Percentiles rank a stretch among this genome's conserved stretches.
Conservation (phyloP, 1,284 basidiomycete genomes). For the Pholiota adiposa region DNA sequence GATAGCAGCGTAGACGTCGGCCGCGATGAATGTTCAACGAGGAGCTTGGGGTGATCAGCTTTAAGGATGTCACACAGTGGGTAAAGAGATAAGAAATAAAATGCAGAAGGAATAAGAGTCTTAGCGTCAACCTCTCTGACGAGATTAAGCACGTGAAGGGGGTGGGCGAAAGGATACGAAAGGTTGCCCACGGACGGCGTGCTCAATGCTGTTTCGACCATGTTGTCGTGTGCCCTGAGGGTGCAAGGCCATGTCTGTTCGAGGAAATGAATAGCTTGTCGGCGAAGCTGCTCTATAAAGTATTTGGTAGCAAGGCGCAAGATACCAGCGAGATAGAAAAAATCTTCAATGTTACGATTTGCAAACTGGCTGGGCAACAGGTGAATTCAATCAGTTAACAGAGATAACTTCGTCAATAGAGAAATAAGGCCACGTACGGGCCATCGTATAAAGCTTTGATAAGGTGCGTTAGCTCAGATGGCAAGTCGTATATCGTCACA, state of each 20-base stretch:
- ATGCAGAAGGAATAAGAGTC: slow-evolving; percentile 52
- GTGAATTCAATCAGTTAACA: background rate
- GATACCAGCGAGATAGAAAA: slow-evolving; percentile 57
- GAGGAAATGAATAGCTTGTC: slow-evolving; percentile 51
- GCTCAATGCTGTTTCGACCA: slow-evolving; percentile 54
- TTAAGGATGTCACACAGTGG: slow-evolving; percentile 51
- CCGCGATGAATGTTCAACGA: slow-evolving; percentile 51
- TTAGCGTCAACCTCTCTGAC: slow-evolving; percentile 55
- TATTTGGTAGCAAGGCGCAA: slow-evolving; percentile 64
- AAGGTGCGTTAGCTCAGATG: slow-evolving; percentile 55
- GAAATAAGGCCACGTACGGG: slow-evolving; percentile 43
- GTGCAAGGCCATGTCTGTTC: slow-evolving; percentile 57
- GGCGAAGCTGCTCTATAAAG: slow-evolving; percentile 52
- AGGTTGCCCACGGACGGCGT: slow-evolving; percentile 46
- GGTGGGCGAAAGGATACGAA: slow-evolving; percentile 63
- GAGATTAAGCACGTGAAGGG: slow-evolving; percentile 61
- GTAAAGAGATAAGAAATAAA: slow-evolving; percentile 66
- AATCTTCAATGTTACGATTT: slow-evolving; percentile 49
- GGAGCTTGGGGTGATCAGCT: slow-evolving; percentile 58
- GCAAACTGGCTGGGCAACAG: slow-evolving; percentile 36
- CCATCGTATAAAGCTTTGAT: slow-evolving; percentile 63
- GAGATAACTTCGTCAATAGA: background rate
- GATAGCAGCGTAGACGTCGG: slow-evolving; percentile 49
- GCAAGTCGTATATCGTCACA: slow-evolving; percentile 56
- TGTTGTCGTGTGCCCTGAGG: slow-evolving; percentile 57